Base-by-base conservation (phyloP, 2,329 filamentous ascomycete species). In the Penicillium nordicum region DNA sequence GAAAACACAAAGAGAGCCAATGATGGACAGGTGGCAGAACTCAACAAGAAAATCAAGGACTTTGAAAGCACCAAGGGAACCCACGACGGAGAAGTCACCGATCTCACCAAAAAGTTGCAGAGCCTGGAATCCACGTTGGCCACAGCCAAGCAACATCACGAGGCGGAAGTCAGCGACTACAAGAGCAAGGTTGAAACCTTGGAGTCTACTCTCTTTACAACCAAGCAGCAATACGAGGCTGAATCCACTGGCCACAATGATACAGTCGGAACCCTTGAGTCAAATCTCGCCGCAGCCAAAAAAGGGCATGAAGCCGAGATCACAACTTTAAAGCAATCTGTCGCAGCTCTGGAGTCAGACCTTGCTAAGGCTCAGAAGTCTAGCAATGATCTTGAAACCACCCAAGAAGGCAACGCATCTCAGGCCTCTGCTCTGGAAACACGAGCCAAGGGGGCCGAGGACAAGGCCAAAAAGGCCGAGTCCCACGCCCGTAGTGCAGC, bases 261-360 rank as follows among this genome's bases (percentile, higher is more conserved):
- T 9, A 84, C 78, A 3, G 79, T 86, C 29, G 82, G 81, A 50
- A 79, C 80, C 44, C 74, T 90, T 12, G 81, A 88, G 69, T 60
- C 53, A 10, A 62, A 69, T 37, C 62, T 76, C 16, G 64, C 42
- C 23, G 21, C 50, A 21, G 53, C 55, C 25, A 59, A 27, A 65
- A 86, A 80, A 78, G 84, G 84, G 30, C 65, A 75, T 18, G 85
- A 87, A 43, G 82, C 82, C 2, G 84, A 88, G 63, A 77, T 81
- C 48, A 80, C 82, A 5, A 84, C 87, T 57, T 71, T 88, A 16
- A 80, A 80, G 66, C 80, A 79, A 12, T 84, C 78, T 1, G 78
- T 87, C 25, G 82, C 81, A 51, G 79, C 79, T 40, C 75, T 90
- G 14, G 82, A 88, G 67, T 63, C 59, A 12, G 66, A 73, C 50